A percentile compares a stretch with the other conserved stretches of the same genome.
Conservation (phyloP, 345 rosid species). For the Hibiscus mutabilis region DNA sequence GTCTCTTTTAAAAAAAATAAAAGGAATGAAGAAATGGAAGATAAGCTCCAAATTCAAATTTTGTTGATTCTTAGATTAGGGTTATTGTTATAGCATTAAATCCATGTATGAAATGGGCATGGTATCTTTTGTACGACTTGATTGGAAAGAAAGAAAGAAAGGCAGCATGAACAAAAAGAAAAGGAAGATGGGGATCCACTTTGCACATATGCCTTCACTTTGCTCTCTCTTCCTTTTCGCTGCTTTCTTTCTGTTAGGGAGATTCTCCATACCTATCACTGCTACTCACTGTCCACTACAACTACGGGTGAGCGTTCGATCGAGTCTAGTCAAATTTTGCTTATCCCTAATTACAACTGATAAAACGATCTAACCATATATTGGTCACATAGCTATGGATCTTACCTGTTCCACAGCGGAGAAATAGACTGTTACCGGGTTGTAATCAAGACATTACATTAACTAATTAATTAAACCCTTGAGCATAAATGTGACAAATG, state of each 20-base stretch:
- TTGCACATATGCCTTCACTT: conserved; percentile 34
- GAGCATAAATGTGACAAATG: conserved; percentile 21
- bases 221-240: neutral
- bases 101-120: neutral
- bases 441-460: too few species aligned
- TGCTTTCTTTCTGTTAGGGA: neutral
- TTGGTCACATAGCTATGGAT: too few species aligned
- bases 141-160: neutral
- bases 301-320: too few species aligned
- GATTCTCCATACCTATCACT: neutral
- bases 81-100: neutral
- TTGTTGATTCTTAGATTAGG: neutral
- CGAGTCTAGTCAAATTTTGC: too few species aligned
- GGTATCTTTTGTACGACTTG: conserved; percentile 7
- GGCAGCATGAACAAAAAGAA: neutral
- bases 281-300: neutral
- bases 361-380: too few species aligned
- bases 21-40: neutral
- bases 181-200: neutral
- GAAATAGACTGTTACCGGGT: too few species aligned
- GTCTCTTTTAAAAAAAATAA: neutral
- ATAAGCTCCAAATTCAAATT: neutral
- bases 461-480: too few species aligned
- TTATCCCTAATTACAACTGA: too few species aligned
- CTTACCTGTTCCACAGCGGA: too few species aligned